These are phyloP conservation scores for Ganoderma resinaceum DNA, from an alignment of 1,284 basidiomycete genomes.

Conservation along the genomic window DNA sequence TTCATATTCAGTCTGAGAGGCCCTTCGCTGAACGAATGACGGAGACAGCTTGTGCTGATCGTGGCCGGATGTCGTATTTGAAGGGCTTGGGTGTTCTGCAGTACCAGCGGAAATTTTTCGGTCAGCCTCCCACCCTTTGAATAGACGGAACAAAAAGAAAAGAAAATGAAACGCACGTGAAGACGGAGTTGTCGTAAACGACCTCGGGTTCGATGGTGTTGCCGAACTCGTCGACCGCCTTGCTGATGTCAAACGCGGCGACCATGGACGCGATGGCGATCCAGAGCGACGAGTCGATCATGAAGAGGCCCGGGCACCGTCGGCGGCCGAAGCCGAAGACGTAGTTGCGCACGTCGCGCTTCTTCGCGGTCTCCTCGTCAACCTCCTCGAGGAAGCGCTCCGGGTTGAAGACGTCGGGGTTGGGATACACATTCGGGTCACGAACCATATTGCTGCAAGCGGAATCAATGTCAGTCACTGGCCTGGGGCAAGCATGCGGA, in stretches of 20 bases:
- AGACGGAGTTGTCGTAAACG: conserved; percentile 49
- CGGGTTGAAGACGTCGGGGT: conserved; percentile 46
- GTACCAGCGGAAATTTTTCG: background rate
- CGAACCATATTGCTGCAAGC: conserved; percentile 44
- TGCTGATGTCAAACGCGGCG: conserved; percentile 49
- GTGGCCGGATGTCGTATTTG: conserved; percentile 39
- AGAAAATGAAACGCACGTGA: conserved; percentile 45
- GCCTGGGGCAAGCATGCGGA: too few relatives aligned
- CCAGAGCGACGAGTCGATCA: conserved; percentile 56
- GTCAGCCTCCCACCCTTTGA: background rate
- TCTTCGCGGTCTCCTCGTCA: conserved; percentile 36
- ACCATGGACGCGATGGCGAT: conserved; percentile 54
- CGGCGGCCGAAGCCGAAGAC: conserved; percentile 46
- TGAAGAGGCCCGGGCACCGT: conserved; percentile 53
- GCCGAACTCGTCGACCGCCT: conserved; percentile 50
- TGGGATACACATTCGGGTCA: conserved; percentile 45
- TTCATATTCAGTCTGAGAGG: conserved; percentile 22
- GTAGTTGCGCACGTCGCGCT: conserved; percentile 42
- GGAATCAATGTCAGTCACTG: background rate
- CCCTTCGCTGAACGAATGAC: conserved; percentile 35
- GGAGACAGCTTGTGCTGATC: conserved; percentile 37
- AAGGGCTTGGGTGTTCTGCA: conserved; percentile 35
- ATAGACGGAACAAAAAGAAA: background rate
- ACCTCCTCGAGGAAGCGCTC: conserved; percentile 43
- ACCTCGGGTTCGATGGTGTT: conserved; percentile 46